These are phyloP conservation scores for Byssoonygena ceratinophila DNA, from an alignment of 2,329 filamentous ascomycete species.

Conservation along the genomic window DNA sequence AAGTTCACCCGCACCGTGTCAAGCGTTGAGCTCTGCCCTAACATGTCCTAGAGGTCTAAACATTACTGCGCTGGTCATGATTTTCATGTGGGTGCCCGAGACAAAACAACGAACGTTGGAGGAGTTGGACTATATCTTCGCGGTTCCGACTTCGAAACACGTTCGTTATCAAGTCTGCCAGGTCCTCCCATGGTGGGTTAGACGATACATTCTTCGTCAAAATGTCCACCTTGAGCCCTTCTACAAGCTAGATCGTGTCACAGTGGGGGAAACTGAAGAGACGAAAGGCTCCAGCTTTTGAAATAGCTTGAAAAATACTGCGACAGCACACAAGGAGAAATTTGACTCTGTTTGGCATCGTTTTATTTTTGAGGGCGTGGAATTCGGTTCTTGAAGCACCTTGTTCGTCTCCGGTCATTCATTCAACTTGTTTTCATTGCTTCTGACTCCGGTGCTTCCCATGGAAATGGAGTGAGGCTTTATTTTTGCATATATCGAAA, in stretches of 20 bases:
- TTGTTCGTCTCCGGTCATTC: background rate
- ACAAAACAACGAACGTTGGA: constrained; percentile 47
- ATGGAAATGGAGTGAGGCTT: background rate
- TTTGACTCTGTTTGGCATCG: background rate
- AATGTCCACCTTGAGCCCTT: constrained; percentile 39
- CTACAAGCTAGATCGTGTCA: constrained; percentile 40
- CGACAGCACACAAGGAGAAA: background rate
- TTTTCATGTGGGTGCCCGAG: constrained; percentile 51
- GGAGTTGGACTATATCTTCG: constrained; percentile 50
- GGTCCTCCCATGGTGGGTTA: constrained; percentile 52
- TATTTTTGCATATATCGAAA: background rate
- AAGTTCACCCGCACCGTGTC: constrained; percentile 19
- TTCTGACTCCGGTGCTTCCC: background rate
- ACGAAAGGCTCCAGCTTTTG: background rate
- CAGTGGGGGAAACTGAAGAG: background rate
- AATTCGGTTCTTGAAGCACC: background rate
- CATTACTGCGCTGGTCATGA: constrained; percentile 50
- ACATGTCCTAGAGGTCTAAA: constrained; percentile 42
- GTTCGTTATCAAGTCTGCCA: constrained; percentile 48
- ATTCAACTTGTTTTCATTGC: background rate
- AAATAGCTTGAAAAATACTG: background rate
- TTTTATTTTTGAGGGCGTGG: background rate
- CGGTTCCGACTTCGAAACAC: constrained; percentile 49
- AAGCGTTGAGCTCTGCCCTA: constrained; percentile 17
- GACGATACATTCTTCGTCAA: constrained; percentile 46